Base-by-base conservation (phyloP, 2,329 filamentous ascomycete genomes). In the Fonsecaea pedrosoi region DNA sequence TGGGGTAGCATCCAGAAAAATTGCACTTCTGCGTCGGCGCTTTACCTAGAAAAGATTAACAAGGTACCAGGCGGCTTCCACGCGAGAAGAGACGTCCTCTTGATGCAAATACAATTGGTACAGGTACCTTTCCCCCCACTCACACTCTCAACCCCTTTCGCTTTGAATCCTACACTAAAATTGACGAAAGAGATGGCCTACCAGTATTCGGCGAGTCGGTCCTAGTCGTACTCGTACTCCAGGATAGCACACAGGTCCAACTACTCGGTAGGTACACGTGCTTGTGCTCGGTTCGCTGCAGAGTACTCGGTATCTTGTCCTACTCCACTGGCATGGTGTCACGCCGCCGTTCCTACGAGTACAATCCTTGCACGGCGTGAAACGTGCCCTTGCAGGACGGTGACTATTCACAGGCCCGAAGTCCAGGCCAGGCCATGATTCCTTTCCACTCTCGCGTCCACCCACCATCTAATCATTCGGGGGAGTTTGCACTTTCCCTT, bases 61-160 rank as follows among this genome's bases (percentile, higher is more conserved):
- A 12, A 53, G 50, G 50, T 62, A 45, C 53, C 54, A 34, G 18
- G 37, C 37, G 3, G 37, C 35, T 40, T 62, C 35, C 50, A 56
- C 34, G 48, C 60, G 50, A 37, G 34, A 15, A 37, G 34, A 13
- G n/a, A 53, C 25, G 5, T 15, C 18, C 37, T 15, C 34, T 30
- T 21, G 50, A 21, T 21, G 37, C 35, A 48, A 30, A 37, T 62
- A 53, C 60, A 15, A 62, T 56, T 62, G 37, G 60, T 61, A 42
- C 32, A 35, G 30, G 25, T 4, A 37, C 10, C 9, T 1, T 30
- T 53, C 30, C 21, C 30, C 53, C 53, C 50, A 15, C 50, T 25
- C 30, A 34, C 50, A 21, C 34, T n/a, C 53, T 32, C 8, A 8
- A 54, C 50, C 7, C 15, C 50, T n/a, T 45, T 56, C 30, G 50